These are phyloP conservation scores for Skeletonema menzelii DNA, from an alignment of 108 stramenopile species.

Conservation along the genomic window DNA sequence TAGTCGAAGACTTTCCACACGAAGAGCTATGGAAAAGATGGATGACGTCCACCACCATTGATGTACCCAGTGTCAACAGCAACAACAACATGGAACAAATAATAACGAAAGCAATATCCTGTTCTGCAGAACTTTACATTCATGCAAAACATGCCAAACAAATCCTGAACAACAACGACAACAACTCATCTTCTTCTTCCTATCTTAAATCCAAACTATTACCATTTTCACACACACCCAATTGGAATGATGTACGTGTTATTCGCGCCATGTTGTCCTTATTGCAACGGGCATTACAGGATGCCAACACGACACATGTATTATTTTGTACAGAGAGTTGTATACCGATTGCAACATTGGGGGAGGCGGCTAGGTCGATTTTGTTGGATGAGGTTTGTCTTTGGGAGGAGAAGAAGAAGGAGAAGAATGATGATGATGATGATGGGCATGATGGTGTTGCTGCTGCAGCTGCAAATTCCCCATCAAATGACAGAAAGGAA, in stretches of 20 bases:
- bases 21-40: conserved; percentile 52
- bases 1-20: conserved; percentile 56
- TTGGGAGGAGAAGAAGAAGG: conserved; percentile 21
- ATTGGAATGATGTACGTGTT: conserved; percentile 57
- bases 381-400: conserved; percentile 25
- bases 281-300: conserved; percentile 31
- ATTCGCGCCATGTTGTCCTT: conserved; percentile 52
- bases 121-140: conserved; percentile 45
- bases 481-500: neutral
- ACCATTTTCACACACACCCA: conserved; percentile 37
- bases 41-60: conserved; percentile 33
- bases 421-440: neutral
- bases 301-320: conserved; percentile 45
- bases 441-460: neutral
- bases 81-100: neutral
- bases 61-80: neutral
- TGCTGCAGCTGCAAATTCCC: neutral
- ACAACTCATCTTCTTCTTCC: neutral
- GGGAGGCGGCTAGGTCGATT: conserved; percentile 28
- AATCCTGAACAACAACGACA: neutral
- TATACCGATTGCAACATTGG: conserved; percentile 46
- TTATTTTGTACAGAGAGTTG: conserved; percentile 56
- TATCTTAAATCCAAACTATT: conserved; percentile 34
- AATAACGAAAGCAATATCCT: neutral
- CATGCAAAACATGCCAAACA: conserved; percentile 52